These are phyloP conservation scores for Neurospora terricola DNA, from an alignment of 495 filamentous ascomycete genomes.

Conservation along the genomic window DNA sequence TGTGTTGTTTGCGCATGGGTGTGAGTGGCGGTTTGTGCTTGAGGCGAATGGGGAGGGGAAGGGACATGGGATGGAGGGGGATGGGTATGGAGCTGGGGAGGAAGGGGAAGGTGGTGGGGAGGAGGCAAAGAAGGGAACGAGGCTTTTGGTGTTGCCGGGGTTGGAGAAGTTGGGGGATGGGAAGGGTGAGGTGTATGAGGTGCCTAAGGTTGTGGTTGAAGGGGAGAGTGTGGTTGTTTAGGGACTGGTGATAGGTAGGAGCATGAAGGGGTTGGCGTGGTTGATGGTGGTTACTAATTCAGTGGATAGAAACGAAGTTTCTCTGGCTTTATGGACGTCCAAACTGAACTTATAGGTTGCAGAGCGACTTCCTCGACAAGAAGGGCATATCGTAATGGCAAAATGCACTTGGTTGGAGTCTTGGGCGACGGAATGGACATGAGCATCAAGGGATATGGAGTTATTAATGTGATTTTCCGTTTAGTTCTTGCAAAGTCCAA, in stretches of 20 bases:
- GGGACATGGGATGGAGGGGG: too few relatives aligned
- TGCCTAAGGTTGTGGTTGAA: not conserved
- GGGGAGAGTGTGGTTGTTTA: not conserved
- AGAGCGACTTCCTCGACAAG: too few relatives aligned
- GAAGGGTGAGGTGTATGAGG: not conserved
- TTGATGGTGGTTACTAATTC: too few relatives aligned
- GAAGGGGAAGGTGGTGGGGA: not conserved
- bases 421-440: not conserved
- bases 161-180: not conserved
- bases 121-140: not conserved
- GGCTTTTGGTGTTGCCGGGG: not conserved
- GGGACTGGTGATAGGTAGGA: too few relatives aligned
- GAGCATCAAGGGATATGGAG: not conserved
- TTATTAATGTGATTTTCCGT: not conserved
- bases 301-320: too few relatives aligned
- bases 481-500: not conserved
- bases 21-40: slow-evolving; percentile 17
- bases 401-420: not conserved
- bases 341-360: too few relatives aligned
- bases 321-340: too few relatives aligned
- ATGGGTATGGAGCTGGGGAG: too few relatives aligned
- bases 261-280: too few relatives aligned
- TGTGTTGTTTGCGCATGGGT: slow-evolving; percentile 23
- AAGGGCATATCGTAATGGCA: not conserved
- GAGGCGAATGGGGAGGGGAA: not conserved